Evolutionary conservation across 805 yeast genomes (phyloP), one percentile per base, ranked within the genome.

Genomic region (fission yeast (Schizosaccharomyces pombe)): DNA sequence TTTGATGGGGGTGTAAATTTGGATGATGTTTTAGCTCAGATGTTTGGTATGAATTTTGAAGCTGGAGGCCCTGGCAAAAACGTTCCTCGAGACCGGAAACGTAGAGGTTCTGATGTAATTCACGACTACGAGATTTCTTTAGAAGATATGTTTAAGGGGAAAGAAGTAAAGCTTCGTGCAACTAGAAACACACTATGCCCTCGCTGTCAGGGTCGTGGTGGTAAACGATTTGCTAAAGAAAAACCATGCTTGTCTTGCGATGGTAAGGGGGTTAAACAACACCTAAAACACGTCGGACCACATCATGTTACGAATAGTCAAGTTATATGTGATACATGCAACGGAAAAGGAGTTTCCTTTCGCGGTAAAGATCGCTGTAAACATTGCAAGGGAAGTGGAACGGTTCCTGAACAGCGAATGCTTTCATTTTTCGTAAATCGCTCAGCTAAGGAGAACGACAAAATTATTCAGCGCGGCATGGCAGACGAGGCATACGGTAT

Each of bases 121-220:
- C 64, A 85, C 52, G 74, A 76, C 28, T 73, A 85, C 11, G 75
- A 74, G 3, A 75, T 87, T 11, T 70, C 82, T 0, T 66, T 85
- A 57, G 83, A 78, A 55, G 94, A 85, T 56, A 66, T 84, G 47
- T 86, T 76, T 70, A 78, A 77, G 58, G 95, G 97, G 3, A 84
- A 84, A 64, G 76, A 79, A 6, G 73, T 86, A 58, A 83, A 83
- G 62, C 75, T 83, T 61, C 74, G 82, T 2, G 74, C 82, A 1
- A 76, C 80, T 2, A 75, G 95, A 63, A 76, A 82, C 61, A 71
- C 82, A 8, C 66, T 86, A 1, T 89, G 98, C 69, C 65, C 72
- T 3, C 62, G 67, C 37, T 89, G 98, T 67, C 68, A 72, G 43
- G 96, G 96, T 53, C 67, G 75, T 0, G 96, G 96, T 1, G 79